These are phyloP conservation scores for Fusarium solani-melongenae DNA, from an alignment of 2,329 filamentous ascomycete genomes.

Conservation along the genomic window DNA sequence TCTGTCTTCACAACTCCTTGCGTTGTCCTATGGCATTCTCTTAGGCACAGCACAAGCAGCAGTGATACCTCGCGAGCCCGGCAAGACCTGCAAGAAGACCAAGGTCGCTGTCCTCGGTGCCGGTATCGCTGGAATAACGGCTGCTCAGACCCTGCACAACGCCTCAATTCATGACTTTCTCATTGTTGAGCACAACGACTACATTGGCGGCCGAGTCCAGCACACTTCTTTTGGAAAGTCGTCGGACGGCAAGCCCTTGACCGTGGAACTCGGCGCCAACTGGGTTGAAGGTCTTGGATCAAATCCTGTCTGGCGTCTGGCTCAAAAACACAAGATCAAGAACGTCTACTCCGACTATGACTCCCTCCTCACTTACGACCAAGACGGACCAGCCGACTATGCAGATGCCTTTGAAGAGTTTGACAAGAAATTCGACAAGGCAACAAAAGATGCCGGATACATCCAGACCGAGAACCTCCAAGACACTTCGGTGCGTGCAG, in stretches of 20 bases:
- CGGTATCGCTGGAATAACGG: constrained; percentile 72
- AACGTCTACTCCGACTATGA: constrained; percentile 69
- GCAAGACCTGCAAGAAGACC: constrained; percentile 42
- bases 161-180: constrained; percentile 71
- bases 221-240: constrained; percentile 66
- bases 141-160: constrained; percentile 71
- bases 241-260: constrained; percentile 62
- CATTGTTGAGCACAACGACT: constrained; percentile 71
- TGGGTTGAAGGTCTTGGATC: constrained; percentile 58
- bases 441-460: constrained; percentile 64
- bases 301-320: constrained; percentile 72
- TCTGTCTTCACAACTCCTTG: constrained; percentile 6
- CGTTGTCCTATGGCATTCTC: constrained; percentile 10
- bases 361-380: constrained; percentile 69
- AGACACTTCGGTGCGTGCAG: constrained; percentile 69
- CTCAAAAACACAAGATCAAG: constrained; percentile 67
- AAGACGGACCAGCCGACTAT: constrained; percentile 65
- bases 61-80: constrained; percentile 13
- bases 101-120: constrained; percentile 58
- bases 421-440: constrained; percentile 56
- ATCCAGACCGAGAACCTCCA: constrained; percentile 70
- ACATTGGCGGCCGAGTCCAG: constrained; percentile 70
- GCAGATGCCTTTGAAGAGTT: constrained; percentile 60
- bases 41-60: constrained; percentile 13
- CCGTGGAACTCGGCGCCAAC: constrained; percentile 74